These are phyloP conservation scores for Akebia trifoliata DNA, from an alignment of 164 flowering plant genomes.

Conservation along the genomic window DNA sequence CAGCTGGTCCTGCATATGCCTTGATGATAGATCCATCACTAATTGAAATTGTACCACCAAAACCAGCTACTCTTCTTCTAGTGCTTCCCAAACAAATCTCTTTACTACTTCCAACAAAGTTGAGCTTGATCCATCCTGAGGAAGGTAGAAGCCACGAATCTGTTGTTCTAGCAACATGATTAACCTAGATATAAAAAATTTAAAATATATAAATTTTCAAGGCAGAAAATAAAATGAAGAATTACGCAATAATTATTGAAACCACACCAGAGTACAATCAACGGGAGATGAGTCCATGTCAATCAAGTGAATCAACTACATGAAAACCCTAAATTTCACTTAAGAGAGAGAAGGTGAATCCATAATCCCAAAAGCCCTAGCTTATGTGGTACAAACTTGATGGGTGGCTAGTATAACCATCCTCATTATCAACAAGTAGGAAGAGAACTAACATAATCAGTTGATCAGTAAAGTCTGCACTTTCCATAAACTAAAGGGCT, in stretches of 20 bases:
- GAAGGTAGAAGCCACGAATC: constrained; percentile 17
- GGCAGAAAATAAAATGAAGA: background rate
- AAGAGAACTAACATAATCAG: too few relatives aligned
- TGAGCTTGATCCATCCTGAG: constrained; percentile 18
- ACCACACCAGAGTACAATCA: background rate
- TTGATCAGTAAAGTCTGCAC: too few relatives aligned
- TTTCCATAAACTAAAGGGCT: background rate
- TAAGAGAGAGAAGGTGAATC: too few relatives aligned
- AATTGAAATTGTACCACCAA: constrained; percentile 13
- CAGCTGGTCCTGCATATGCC: constrained; percentile 19
- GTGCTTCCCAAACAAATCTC: constrained; percentile 14
- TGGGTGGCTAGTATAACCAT: too few relatives aligned
- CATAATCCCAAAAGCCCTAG: too few relatives aligned
- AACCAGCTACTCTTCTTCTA: constrained; percentile 12
- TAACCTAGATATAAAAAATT: constrained; percentile 4
- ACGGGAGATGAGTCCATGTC: background rate
- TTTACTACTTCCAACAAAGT: constrained; percentile 16
- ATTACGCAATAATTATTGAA: background rate
- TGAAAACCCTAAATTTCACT: too few relatives aligned
- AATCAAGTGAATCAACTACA: background rate
- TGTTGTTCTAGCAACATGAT: constrained; percentile 10
- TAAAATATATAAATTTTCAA: background rate
- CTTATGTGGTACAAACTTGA: too few relatives aligned
- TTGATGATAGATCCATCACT: constrained; percentile 17
- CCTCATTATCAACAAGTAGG: too few relatives aligned